Evolutionary conservation across 495 filamentous ascomycete species (phyloP).

Genomic region (Hyaloscypha finlandica): DNA sequence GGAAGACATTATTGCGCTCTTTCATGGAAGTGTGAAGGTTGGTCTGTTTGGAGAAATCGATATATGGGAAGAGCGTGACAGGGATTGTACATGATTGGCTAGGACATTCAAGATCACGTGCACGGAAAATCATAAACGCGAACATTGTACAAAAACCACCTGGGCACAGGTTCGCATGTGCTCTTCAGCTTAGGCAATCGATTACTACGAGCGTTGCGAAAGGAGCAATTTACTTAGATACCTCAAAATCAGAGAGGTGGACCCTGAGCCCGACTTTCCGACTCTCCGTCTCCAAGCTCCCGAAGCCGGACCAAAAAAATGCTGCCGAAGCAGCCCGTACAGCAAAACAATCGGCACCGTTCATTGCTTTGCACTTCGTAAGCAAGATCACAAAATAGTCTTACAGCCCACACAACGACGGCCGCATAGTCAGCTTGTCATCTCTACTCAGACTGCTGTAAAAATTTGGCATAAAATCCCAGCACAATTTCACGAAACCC

Average conservation of each 20-base stretch:
- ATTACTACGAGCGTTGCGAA: too few species aligned
- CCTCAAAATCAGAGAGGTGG: not conserved
- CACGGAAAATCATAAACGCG: too few species aligned
- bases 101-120: not conserved
- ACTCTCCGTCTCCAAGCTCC: not conserved
- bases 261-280: not conserved
- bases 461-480: not conserved
- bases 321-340: not conserved
- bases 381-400: not conserved
- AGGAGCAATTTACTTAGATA: not conserved
- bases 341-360: not conserved
- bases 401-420: not conserved
- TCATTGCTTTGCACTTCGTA: not conserved
- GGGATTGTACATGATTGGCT: not conserved
- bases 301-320: not conserved
- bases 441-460: not conserved
- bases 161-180: too few species aligned
- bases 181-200: too few species aligned
- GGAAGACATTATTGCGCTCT: constrained; percentile 20
- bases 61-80: not conserved
- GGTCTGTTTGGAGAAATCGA: not conserved
- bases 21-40: not conserved
- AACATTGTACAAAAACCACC: too few species aligned
- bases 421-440: constrained; percentile 2
- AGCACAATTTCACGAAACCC: not conserved